Percentiles rank a stretch among this genome's conserved stretches.
Evolutionary conservation across 495 filamentous ascomycete species (phyloP).

Genomic region (Penicillium silybi): DNA sequence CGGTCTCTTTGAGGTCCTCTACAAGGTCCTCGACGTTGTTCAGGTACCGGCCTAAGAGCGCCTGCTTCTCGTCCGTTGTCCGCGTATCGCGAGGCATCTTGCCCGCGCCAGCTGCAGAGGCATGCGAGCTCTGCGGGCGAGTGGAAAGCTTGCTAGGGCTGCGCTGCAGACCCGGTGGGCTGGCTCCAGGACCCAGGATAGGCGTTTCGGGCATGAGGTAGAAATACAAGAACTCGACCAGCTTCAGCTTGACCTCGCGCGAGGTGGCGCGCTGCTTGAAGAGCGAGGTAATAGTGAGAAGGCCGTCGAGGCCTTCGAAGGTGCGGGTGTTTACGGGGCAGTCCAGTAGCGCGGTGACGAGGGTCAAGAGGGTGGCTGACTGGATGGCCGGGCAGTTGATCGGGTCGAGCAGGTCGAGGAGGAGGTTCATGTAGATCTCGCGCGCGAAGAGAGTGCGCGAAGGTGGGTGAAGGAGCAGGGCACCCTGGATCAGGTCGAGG

Average conservation of each 20-base stretch:
- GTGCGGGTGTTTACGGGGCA: slow-evolving; percentile 80
- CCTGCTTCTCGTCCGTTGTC: slow-evolving; percentile 85
- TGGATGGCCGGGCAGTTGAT: slow-evolving; percentile 90
- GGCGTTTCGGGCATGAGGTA: slow-evolving; percentile 93
- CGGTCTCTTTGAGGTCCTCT: slow-evolving; percentile 80
- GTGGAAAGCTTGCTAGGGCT: slow-evolving; percentile 66
- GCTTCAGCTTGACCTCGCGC: slow-evolving; percentile 84
- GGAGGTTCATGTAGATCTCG: slow-evolving; percentile 92
- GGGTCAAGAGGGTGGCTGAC: slow-evolving; percentile 79
- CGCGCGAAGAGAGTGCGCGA: slow-evolving; percentile 83
- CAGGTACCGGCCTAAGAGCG: slow-evolving; percentile 72
- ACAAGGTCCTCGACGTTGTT: slow-evolving; percentile 90
- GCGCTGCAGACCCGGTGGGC: slow-evolving; percentile 52
- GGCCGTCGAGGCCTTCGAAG: slow-evolving; percentile 89
- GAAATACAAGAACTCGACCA: slow-evolving; percentile 95
- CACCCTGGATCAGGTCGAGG: slow-evolving; percentile 85
- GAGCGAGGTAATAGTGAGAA: slow-evolving; percentile 87
- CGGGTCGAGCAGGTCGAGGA: slow-evolving; percentile 91
- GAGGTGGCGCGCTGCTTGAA: slow-evolving; percentile 82
- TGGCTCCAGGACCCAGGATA: slow-evolving; percentile 34
- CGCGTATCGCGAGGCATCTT: slow-evolving; percentile 50
- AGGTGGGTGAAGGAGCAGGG: slow-evolving; percentile 87
- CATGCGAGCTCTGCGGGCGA: slow-evolving; percentile 36
- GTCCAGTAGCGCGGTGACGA: slow-evolving; percentile 83
- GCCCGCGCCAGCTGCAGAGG: slow-evolving; percentile 21